Base-by-base conservation (phyloP, 2,329 filamentous ascomycete genomes). In the Fusarium guadeloupense region DNA sequence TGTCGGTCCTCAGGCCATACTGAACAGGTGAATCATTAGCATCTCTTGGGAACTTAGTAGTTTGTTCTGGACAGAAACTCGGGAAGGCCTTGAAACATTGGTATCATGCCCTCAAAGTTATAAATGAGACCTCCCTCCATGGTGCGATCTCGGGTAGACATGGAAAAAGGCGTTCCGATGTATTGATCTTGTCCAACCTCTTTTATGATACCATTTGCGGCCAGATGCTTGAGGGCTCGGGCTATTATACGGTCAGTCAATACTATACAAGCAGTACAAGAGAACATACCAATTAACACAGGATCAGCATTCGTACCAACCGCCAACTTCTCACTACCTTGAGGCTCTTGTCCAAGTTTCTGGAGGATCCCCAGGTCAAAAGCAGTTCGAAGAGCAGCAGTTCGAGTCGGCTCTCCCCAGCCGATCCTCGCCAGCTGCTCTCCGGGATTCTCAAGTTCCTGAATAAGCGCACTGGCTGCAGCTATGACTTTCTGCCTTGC, bases 1-100 rank as follows among this genome's bases (percentile, higher is more conserved):
- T 72, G 13, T 69, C 58, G n/a, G 66, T 62, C 26, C 57, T 49
- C 7, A 64, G 10, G 2, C 58, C 54, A 31, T 62, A 52, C 33
- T 64, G 58, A 4, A 60, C 58, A 10, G 58, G 63, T 1, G 58
- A 59, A 26, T 71, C 70, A n/a, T 43, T 44, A 9, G 54, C 60
- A 5, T 71, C 56, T 23, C n/a, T 67, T 63, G 13, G 75, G 74
- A 17, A 75, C 74, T 42, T 66, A 60, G 50, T 77, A 77, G 6
- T 63, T 62, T 10, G 62, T 75, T 44, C 71, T 72, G 17, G 69
- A 64, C 1, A 77, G 61, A 40, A 74, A 78, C 7, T 56, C 50
- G 2, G 75, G 72, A 10, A 78, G 51, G 14, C 74, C 74, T 6
- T 70, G 66, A 33, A 66, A 64, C 0, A 48, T 66, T 6, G 45